These are phyloP conservation scores for Globisporangium nagaii DNA, from an alignment of 352 stramenopile species.

Conservation along the genomic window DNA sequence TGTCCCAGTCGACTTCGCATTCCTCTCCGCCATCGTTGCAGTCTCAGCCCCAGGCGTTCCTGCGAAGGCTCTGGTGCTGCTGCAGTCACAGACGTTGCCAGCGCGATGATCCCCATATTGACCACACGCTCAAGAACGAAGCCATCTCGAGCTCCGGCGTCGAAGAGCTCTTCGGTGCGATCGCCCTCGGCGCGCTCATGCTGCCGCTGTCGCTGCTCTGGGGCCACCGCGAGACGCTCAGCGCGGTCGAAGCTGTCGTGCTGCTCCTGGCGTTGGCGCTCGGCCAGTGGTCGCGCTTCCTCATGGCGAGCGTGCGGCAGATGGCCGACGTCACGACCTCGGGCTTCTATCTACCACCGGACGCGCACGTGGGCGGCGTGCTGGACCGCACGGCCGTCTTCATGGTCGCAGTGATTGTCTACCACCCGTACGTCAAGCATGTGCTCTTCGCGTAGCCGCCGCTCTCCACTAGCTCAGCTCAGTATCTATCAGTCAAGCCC, in stretches of 20 bases:
- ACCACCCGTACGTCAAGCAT: constrained; percentile 48
- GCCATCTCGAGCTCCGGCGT: constrained; percentile 14
- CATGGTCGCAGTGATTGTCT: constrained; percentile 38
- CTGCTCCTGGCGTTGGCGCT: constrained; percentile 33
- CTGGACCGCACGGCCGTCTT: constrained; percentile 41
- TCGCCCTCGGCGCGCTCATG: constrained; percentile 27
- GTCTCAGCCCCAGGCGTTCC: constrained; percentile 6
- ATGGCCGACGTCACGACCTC: constrained; percentile 40
- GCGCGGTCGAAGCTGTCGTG: constrained; percentile 26
- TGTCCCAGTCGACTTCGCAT: background rate
- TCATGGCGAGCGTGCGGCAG: constrained; percentile 30
- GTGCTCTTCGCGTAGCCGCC: no score
- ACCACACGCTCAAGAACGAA: constrained; percentile 14
- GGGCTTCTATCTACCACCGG: constrained; percentile 35
- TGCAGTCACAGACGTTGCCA: no score
- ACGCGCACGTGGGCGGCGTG: constrained; percentile 25
- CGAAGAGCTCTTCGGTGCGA: constrained; percentile 25
- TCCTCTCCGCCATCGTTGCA: no score
- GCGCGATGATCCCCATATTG: constrained; percentile 18
- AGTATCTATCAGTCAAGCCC: no score
- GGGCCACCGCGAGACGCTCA: constrained; percentile 16
- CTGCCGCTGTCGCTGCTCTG: constrained; percentile 24
- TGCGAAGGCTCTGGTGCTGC: constrained; percentile 14
- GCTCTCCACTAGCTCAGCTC: no score
- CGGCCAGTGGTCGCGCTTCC: constrained; percentile 31